Evolutionary conservation across 306 rosid species (phyloP).

Genomic region (Cicer arietinum): DNA sequence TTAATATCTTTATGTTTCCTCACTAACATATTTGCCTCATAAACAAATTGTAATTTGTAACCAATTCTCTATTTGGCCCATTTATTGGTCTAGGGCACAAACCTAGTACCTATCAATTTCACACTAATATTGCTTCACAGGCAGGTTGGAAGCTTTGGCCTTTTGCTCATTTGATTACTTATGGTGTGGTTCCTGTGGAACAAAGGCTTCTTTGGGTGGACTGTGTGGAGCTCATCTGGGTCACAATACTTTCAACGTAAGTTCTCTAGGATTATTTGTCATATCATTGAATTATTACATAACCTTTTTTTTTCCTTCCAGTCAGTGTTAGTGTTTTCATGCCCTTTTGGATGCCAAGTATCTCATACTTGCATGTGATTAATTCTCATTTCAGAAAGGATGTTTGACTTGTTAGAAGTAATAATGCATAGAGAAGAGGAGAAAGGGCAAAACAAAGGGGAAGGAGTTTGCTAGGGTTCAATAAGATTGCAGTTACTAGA

Average conservation of each 20-base stretch:
- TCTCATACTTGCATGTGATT: constrained; percentile 24
- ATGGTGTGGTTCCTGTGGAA: constrained; percentile 87
- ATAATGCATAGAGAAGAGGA: too few species aligned
- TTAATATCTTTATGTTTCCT: too few species aligned
- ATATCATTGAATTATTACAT: constrained; percentile 27
- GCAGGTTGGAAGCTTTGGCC: constrained; percentile 99
- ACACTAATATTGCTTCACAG: constrained; percentile 55
- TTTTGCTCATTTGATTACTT: constrained; percentile 95
- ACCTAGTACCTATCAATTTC: neutral
- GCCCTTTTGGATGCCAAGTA: constrained; percentile 15
- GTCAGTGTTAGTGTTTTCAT: neutral
- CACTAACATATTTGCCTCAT: too few species aligned
- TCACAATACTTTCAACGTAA: constrained; percentile 95
- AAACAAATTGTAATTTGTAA: too few species aligned
- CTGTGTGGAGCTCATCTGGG: constrained; percentile 95
- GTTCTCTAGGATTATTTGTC: constrained; percentile 44
- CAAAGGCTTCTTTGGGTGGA: constrained; percentile 99
- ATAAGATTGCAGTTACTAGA: neutral
- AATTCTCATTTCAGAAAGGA: constrained; percentile 12
- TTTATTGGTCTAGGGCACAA: too few species aligned
- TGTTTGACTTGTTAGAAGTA: neutral
- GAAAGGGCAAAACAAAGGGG: too few species aligned
- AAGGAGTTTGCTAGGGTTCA: neutral
- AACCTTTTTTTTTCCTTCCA: neutral
- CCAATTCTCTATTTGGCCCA: too few species aligned